phyloP scores from a whole-genome alignment of 345 rosid species.

The Aquilaria malaccensis region DNA sequence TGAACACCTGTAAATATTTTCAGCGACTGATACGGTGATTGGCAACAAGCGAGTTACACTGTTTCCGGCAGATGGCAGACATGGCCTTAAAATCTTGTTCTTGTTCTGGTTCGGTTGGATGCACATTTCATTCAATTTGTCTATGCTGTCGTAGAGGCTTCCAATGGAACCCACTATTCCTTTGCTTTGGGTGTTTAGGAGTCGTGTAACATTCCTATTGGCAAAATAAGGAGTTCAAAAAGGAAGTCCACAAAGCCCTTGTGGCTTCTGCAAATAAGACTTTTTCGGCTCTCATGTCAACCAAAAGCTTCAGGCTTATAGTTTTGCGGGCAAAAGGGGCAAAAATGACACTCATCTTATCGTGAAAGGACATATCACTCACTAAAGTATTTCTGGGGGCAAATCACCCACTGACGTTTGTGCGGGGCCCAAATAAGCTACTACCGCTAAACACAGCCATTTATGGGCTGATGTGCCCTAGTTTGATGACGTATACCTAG shows the following conservation, averaged over 20 bases:
- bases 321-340: background rate
- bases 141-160: constrained; percentile 1
- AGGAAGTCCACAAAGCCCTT: constrained; percentile 18
- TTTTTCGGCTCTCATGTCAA: background rate
- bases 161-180: constrained; percentile 7
- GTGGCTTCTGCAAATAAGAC: constrained; percentile 13
- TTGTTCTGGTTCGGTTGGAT: background rate
- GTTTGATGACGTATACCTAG: no score
- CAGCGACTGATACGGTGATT: background rate
- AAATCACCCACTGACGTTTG: no score
- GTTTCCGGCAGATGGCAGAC: background rate
- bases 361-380: no score
- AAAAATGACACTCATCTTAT: no score
- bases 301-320: constrained; percentile 12
- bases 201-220: constrained; percentile 13
- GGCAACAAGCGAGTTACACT: constrained; percentile 4
- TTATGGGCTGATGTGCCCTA: no score
- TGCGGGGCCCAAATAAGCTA: no score
- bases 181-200: background rate
- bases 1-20: background rate
- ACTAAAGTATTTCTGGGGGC: no score
- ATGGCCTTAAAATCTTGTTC: constrained; percentile 1
- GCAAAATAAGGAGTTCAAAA: constrained; percentile 15
- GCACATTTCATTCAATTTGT: background rate
- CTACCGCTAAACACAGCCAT: no score